Conservation (phyloP, 192 early-diverging fungal genomes). For the Coemansia nantahalensis region DNA sequence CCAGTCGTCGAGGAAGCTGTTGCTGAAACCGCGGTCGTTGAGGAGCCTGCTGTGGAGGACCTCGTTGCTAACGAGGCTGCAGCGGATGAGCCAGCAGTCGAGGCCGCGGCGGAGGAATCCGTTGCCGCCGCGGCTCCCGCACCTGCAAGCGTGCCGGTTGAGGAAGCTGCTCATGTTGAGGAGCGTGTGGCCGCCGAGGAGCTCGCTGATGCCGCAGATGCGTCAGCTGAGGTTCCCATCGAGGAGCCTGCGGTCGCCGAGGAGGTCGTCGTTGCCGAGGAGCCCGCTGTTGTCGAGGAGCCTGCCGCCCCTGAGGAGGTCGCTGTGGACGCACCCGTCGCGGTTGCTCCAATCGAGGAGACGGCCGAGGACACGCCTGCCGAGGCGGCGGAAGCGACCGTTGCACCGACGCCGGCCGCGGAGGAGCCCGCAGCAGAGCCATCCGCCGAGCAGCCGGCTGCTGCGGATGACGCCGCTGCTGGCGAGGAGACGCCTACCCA, state of each 20-base stretch:
- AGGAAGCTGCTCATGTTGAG: conserved; percentile 4
- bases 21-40: background rate
- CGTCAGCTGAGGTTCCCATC: conserved; percentile 1
- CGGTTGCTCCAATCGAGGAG: background rate
- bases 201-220: too few relatives aligned
- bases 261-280: background rate
- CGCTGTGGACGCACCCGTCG: background rate
- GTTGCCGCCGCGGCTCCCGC: conserved; percentile 3
- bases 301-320: background rate
- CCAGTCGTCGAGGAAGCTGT: background rate
- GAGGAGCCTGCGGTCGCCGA: conserved; percentile 1
- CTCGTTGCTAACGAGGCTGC: background rate
- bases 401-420: conserved; percentile 1
- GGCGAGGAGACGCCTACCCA: conserved; percentile 3
- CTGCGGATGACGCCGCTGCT: background rate
- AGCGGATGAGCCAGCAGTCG: background rate
- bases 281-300: background rate
- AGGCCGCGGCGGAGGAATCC: background rate
- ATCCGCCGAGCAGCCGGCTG: background rate
- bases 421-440: conserved; percentile 4
- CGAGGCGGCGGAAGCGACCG: conserved; percentile 1
- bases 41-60: conserved; percentile 1
- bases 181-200: too few relatives aligned
- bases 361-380: background rate
- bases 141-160: background rate